Base-by-base conservation (phyloP, 257 asterid genomes). In the Craterostigma plantagineum region DNA sequence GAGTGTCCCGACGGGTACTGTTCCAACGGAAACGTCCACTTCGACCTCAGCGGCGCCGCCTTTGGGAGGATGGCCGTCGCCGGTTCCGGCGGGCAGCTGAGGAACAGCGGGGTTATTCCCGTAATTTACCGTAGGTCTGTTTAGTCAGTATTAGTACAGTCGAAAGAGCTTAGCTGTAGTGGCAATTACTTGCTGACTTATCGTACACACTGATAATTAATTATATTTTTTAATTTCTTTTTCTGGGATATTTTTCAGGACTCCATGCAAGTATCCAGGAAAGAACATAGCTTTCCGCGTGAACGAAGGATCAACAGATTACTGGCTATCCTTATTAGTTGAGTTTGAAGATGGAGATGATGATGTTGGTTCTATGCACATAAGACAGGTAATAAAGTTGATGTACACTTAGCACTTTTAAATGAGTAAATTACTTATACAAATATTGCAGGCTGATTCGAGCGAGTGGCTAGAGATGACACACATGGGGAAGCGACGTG, bases 11-110 rank as follows among this genome's bases (percentile, higher is more conserved):
- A 92, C 33, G 92, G 92, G 0, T 78, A 72, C 45, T 73, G 97
- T 49, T 68, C 90, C 10, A 61, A 64, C 5, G 85, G 68, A 4
- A 62, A 68, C 18, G 50, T 68, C 33, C 97, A 82, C 42, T 82
- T 87, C 10, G 97, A 87, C 51, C 95, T 82, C 51, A 76, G 97
- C 51, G 97, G 97, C 37, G 95, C 97, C 38, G 97, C 95, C 14
- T 87, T 82, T 48, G 75, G 95, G 14, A 72, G 92, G 10, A 73
- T 87, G 92, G 97, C 97, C 0, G 56, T 82, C 12, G 34, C 79
- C 58, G 97, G 97, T 14, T 33, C 43, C 35, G 73, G 80, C 15
- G 87, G 78, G 23, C 61, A 60, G 49, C 79, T 87, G 51, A 87
- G 97, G 42, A 72, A 87, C 69, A 93, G 93, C 0, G 97, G 97